These are phyloP conservation scores for Stagonosporopsis vannaccii DNA, from an alignment of 2,329 filamentous ascomycete species.

Conservation along the genomic window DNA sequence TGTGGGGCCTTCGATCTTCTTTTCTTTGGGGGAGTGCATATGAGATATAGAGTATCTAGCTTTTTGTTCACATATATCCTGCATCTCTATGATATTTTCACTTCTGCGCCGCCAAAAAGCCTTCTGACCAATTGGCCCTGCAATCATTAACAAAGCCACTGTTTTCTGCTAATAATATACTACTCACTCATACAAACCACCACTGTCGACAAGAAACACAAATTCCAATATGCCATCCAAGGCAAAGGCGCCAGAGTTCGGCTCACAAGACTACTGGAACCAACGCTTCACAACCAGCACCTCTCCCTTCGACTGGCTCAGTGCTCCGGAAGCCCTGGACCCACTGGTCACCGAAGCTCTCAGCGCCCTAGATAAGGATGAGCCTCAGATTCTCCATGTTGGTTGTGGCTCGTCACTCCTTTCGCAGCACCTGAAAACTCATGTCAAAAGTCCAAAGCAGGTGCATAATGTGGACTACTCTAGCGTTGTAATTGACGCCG, in stretches of 20 bases:
- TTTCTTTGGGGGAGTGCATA: neutral
- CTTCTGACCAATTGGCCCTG: neutral
- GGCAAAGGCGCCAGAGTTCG: slow-evolving; percentile 41
- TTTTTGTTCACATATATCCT: neutral
- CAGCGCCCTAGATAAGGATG: slow-evolving; percentile 7
- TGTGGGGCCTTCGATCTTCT: slow-evolving; percentile 1
- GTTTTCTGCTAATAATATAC: neutral
- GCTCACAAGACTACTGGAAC: slow-evolving; percentile 48
- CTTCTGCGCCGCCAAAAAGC: neutral
- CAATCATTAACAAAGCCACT: too few species aligned
- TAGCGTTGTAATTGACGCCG: slow-evolving; percentile 43
- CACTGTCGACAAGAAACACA: neutral
- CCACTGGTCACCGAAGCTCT: slow-evolving; percentile 36
- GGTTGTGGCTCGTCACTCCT: slow-evolving; percentile 51
- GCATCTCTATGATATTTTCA: neutral
- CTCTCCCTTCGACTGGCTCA: slow-evolving; percentile 50
- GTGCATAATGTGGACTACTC: slow-evolving; percentile 52
- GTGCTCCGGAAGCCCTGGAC: slow-evolving; percentile 41
- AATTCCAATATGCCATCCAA: neutral
- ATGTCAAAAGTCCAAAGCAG: slow-evolving; percentile 39
- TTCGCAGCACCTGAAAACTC: slow-evolving; percentile 46
- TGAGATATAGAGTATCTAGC: neutral
- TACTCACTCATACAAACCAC: neutral
- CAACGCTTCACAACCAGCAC: slow-evolving; percentile 45
- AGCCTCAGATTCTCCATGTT: slow-evolving; percentile 46